Base-by-base conservation (phyloP, 352 stramenopile genomes). In the Globisporangium megalacanthum region DNA sequence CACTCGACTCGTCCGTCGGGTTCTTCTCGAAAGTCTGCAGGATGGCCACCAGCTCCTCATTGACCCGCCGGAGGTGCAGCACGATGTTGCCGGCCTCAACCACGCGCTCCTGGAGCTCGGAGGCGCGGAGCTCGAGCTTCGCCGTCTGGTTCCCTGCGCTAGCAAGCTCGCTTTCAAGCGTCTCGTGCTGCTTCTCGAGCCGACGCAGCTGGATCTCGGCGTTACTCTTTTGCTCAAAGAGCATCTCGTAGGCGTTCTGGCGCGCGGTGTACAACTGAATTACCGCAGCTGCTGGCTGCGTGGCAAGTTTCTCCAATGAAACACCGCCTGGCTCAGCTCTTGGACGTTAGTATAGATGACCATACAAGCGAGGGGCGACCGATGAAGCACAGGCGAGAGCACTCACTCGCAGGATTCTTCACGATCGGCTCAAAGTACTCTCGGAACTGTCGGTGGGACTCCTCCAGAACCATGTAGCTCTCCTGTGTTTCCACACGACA, bases 1-100 rank as follows among this genome's bases (percentile, higher is more conserved):
- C 50, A 31, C 66, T 56, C 31, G 71, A 49, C 36, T 82, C 70
- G 17, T 83, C 77, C 7, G 25, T 29, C 25, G 67, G 49, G 58
- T 68, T 72, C 45, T 78, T 84, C 25, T 74, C 70, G 59, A 87
- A 90, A 5, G 75, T 82, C 58, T 86, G 65, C 25, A 91, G 63
- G 31, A 90, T 76, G 50, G 75, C 70, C 33, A 86, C 64, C 19
- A 90, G 60, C 44, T 90, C 80, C 39, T 73, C 57, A 36, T 90
- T 90, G 25, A 75, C 57, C 41, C 75, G 76, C 7, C 65, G 72
- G 58, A 88, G 65, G 54, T 83, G 74, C 25, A 59, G 47, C 15
- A 73, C 66, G 35, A 75, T 60, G 61, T 77, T 64, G 49, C 66
- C 78, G 6, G 58, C 56, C n/a, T 69, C 61, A 29, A 67, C 69